Conservation (phyloP, 306 rosid species). For the Cajanus cajan region DNA sequence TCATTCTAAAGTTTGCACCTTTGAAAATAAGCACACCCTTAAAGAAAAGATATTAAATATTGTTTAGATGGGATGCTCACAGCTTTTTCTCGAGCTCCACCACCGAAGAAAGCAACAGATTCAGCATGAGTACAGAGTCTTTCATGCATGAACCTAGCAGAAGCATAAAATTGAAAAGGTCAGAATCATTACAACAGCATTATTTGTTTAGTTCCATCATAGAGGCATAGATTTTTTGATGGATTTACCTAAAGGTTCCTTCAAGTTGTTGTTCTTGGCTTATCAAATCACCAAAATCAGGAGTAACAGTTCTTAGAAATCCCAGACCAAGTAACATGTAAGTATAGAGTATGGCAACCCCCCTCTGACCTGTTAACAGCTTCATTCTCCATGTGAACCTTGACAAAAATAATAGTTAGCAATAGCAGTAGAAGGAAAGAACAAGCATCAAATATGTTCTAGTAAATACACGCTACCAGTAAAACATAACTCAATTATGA, state of each 20-base stretch:
- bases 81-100: conserved; percentile 95
- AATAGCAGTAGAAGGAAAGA: conserved; percentile 5
- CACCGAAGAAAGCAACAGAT: conserved; percentile 99
- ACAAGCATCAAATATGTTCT: conserved; percentile 11
- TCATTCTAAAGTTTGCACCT: conserved; percentile 20
- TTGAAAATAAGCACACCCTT: conserved; percentile 3
- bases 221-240: conserved; percentile 26
- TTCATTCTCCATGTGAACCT: conserved; percentile 99
- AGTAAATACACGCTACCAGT: conserved; percentile 11
- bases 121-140: conserved; percentile 97
- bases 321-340: conserved; percentile 98
- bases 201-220: conserved; percentile 12
- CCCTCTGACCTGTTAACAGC: conserved; percentile 92
- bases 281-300: conserved; percentile 93
- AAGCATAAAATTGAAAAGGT: conserved; percentile 31
- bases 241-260: conserved; percentile 84
- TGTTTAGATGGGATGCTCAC: conserved; percentile 53
- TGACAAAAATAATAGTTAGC: conserved; percentile 18
- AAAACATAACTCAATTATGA: conserved; percentile 5
- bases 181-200: conserved; percentile 24
- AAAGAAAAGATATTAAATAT: conserved; percentile 14
- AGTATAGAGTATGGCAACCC: conserved; percentile 87
- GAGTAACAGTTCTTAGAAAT: conserved; percentile 79
- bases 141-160: conserved; percentile 96
- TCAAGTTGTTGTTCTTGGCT: conserved; percentile 94